A percentile compares a stretch with the other conserved stretches of the same genome.
phyloP scores from a whole-genome alignment of 257 asterid species.

The Parsonsia alboflavescens region DNA sequence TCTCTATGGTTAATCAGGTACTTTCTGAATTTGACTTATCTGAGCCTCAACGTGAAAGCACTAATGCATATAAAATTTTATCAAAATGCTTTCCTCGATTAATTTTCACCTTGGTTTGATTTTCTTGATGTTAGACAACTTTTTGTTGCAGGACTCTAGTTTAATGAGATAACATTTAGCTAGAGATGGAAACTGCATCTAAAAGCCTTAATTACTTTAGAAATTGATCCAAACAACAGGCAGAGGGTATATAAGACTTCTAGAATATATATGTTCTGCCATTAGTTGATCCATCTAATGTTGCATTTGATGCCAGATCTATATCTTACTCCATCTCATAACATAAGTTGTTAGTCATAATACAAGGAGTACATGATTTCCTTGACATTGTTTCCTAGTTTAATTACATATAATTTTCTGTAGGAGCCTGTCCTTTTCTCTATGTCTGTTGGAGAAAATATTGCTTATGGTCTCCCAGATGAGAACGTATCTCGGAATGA shows the following conservation, averaged over 20 bases:
- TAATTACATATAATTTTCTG: conserved; percentile 23
- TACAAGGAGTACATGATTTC: not conserved
- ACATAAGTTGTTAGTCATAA: no score
- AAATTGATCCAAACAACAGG: not conserved
- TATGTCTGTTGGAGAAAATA: conserved; percentile 88
- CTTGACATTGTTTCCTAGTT: conserved; percentile 5
- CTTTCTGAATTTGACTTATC: conserved; percentile 21
- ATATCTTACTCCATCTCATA: no score
- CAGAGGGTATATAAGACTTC: not conserved
- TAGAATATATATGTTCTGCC: not conserved
- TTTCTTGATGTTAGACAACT: not conserved
- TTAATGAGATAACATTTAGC: not conserved
- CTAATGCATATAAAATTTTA: not conserved
- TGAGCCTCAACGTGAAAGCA: not conserved
- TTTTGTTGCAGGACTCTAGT: no score
- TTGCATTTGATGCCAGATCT: no score
- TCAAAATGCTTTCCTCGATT: not conserved
- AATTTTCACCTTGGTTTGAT: not conserved
- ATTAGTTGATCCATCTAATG: not conserved
- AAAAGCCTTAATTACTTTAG: not conserved
- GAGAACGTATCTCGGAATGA: conserved; percentile 82
- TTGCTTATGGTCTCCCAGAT: conserved; percentile 96
- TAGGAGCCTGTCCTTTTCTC: conserved; percentile 97
- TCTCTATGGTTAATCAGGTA: conserved; percentile 93
- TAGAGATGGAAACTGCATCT: not conserved